Evolutionary conservation across 345 rosid genomes (phyloP).

Genomic region (Hibiscus syriacus): DNA sequence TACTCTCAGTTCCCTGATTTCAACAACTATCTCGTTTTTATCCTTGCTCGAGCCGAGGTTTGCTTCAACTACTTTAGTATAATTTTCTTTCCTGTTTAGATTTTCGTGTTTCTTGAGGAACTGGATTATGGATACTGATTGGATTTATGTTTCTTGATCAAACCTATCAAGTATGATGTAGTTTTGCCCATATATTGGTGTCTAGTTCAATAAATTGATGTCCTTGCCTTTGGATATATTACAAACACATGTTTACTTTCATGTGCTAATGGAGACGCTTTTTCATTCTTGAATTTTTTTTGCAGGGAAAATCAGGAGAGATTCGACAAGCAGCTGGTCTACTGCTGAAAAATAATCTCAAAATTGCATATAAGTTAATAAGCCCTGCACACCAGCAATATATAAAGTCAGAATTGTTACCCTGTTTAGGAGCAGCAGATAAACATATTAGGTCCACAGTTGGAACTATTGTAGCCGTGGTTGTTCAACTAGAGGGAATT

Average conservation of each 20-base stretch:
- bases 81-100: background rate
- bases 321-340: slow-evolving; percentile 97
- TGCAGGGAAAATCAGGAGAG: slow-evolving; percentile 74
- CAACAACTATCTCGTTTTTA: slow-evolving; percentile 91
- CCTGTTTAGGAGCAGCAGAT: slow-evolving; percentile 86
- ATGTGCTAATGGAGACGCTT: background rate
- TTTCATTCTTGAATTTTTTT: background rate
- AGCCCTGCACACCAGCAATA: slow-evolving; percentile 46
- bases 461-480: slow-evolving; percentile 75
- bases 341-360: slow-evolving; percentile 80
- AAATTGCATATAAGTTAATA: slow-evolving; percentile 53
- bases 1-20: slow-evolving; percentile 88
- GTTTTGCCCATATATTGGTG: background rate
- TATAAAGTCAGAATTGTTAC: slow-evolving; percentile 48
- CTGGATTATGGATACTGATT: slow-evolving; percentile 4
- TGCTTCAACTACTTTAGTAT: background rate
- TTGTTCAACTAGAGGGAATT: slow-evolving; percentile 67
- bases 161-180: background rate
- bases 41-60: slow-evolving; percentile 83
- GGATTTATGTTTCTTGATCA: background rate
- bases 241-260: background rate
- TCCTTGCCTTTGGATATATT: background rate
- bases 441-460: slow-evolving; percentile 80
- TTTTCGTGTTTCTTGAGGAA: background rate
- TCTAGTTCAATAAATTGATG: background rate